Percentiles rank a stretch among this genome's conserved stretches.
Evolutionary conservation across 2,329 filamentous ascomycete species (phyloP).

Genomic region (Curvularia sp.): DNA sequence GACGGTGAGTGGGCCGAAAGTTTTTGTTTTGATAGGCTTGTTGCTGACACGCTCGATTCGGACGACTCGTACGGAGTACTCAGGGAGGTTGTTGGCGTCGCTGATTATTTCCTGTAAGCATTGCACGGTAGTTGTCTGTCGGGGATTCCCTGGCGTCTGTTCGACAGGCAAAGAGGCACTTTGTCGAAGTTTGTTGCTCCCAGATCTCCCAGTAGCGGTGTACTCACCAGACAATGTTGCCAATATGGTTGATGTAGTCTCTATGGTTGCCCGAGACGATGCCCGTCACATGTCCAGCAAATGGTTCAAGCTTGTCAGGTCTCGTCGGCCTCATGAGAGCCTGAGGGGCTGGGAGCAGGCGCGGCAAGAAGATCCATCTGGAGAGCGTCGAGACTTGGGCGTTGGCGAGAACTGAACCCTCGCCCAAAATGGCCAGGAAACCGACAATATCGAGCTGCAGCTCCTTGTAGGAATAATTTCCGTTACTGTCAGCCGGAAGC

Average conservation of each 20-base stretch:
- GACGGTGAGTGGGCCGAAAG: conserved; percentile 55
- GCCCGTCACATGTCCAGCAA: conserved; percentile 52
- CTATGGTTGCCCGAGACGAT: conserved; percentile 58
- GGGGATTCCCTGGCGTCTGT: conserved; percentile 4
- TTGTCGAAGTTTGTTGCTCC: not conserved
- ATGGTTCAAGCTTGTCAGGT: conserved; percentile 52
- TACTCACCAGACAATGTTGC: conserved; percentile 54
- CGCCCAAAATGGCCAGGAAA: conserved; percentile 62
- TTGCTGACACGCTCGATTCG: conserved; percentile 45
- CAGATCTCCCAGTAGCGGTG: conserved; percentile 1
- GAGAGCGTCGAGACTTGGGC: conserved; percentile 60
- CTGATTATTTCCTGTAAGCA: conserved; percentile 23
- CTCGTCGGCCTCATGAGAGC: conserved; percentile 56
- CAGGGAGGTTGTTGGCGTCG: conserved; percentile 46
- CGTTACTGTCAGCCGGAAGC: conserved; percentile 39
- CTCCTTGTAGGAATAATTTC: conserved; percentile 36
- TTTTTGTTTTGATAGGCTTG: conserved; percentile 52
- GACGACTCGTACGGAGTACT: conserved; percentile 53
- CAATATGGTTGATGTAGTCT: conserved; percentile 58
- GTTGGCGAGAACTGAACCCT: conserved; percentile 59
- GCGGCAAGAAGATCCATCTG: conserved; percentile 57
- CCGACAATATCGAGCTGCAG: conserved; percentile 64
- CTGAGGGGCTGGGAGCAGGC: conserved; percentile 60
- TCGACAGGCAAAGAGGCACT: conserved; percentile 18
- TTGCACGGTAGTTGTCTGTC: not conserved